A percentile compares a stretch with the other conserved stretches of the same genome.
These are phyloP conservation scores for Paracoccidioides lutzii DNA, from an alignment of 2,329 filamentous ascomycete species.

Conservation along the genomic window DNA sequence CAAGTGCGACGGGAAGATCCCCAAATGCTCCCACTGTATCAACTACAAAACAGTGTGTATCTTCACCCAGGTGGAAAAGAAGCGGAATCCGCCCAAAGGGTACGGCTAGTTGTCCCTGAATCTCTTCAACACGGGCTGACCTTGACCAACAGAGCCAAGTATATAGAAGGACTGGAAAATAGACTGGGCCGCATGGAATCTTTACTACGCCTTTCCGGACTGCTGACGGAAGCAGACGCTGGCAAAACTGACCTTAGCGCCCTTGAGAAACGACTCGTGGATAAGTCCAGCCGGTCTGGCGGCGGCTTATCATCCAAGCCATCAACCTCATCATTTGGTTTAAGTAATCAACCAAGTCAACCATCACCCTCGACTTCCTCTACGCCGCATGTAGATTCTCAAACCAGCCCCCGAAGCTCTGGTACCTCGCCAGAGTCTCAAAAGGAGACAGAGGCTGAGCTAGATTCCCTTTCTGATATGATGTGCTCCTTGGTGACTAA, in stretches of 20 bases:
- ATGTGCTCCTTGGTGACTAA: constrained; percentile 98
- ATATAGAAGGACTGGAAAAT: constrained; percentile 94
- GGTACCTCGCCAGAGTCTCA: constrained; percentile 41
- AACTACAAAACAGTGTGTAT: constrained; percentile 98
- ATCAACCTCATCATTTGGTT: constrained; percentile 6
- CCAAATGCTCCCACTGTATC: constrained; percentile 85
- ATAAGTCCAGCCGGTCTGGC: constrained; percentile 27
- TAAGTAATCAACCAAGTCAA: constrained; percentile 1
- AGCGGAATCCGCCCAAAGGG: constrained; percentile 93
- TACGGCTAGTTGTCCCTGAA: constrained; percentile 32
- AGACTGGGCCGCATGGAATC: constrained; percentile 92
- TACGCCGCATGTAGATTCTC: constrained; percentile 35
- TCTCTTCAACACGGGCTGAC: not conserved
- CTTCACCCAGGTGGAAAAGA: constrained; percentile 98
- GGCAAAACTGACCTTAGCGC: constrained; percentile 78
- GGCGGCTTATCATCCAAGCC: constrained; percentile 8
- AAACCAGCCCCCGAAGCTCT: constrained; percentile 39
- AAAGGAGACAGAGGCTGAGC: constrained; percentile 51
- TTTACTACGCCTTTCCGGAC: constrained; percentile 69
- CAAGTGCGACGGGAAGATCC: constrained; percentile 94
- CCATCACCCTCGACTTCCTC: constrained; percentile 26
- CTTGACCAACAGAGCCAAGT: constrained; percentile 59
- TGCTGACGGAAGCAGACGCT: constrained; percentile 73
- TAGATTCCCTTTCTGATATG: constrained; percentile 87
- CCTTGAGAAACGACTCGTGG: constrained; percentile 61